Evolutionary conservation across 2,329 filamentous ascomycete species (phyloP), one percentile per base, ranked within the genome.

Genomic region (Pseudogymnoascus sp.): DNA sequence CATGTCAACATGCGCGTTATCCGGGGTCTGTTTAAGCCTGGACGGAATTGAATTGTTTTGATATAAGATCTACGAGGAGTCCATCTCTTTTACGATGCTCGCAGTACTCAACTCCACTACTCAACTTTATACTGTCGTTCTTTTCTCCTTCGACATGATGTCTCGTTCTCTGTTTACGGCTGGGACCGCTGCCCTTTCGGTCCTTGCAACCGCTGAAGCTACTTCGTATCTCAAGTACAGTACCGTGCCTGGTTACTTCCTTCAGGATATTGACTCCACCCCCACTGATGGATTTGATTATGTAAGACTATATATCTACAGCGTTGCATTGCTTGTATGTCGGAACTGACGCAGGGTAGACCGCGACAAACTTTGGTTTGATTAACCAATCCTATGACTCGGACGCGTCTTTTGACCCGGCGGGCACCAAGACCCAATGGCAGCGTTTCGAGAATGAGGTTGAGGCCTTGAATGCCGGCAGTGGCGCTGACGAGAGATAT

Each of bases 281-380:
- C 73, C 82, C 61, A 72, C 83, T 1, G 74, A 70, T 1, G 79
- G 73, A 2, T 89, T 88, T 71, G 83, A 88, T 72, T 88, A 88
- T 68, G 85, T 88, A 71, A 68, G 78, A 68, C 61, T 20, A 54
- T 54, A 54, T 54, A 18, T 20, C 9, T 43, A 11, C 4, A 25
- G 20, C 57, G 5, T 62, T 57, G 16, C 14, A 8, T 2, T 41
- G 39, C 9, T 4, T 47, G 16, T 25, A 18, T 4, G 16, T 28
- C 5, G n/a, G 3, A 32, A 8, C 47, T 54, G 28, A 54, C 47
- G 37, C 57, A 18, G 4, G 41, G 12, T 62, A 87, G 83, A 82
- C 79, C 25, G 73, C 77, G 30, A 75, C 74, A 61, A 88, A 88
- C 73, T 87, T 87, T 68, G 87, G 87, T 28, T 76, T 90, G 20